Evolutionary conservation across 163 green algal species (phyloP).

Genomic region (Scenedesmus sp.): DNA sequence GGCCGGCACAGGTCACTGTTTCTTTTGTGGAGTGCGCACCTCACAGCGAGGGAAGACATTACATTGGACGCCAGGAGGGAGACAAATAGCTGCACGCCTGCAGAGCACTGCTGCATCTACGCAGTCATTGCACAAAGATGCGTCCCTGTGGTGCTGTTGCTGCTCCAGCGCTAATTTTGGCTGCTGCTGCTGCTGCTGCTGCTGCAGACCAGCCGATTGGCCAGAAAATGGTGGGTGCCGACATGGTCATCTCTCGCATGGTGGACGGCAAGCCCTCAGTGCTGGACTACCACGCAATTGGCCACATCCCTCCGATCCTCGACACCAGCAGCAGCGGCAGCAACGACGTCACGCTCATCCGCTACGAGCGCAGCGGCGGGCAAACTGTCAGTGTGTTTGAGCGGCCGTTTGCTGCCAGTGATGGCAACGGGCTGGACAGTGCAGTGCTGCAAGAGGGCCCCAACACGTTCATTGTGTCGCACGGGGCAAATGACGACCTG

Average conservation of each 20-base stretch:
- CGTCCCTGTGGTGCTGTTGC: not conserved
- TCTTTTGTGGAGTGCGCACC: no score
- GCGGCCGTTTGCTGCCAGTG: not conserved
- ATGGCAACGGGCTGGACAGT: constrained; percentile 5
- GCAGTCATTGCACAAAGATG: no score
- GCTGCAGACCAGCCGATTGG: not conserved
- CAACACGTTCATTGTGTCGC: constrained; percentile 11
- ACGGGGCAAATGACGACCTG: not conserved
- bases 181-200: not conserved
- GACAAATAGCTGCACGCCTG: no score
- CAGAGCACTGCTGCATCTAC: no score
- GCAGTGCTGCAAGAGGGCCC: not conserved
- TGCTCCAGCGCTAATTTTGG: not conserved
- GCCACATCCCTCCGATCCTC: not conserved
- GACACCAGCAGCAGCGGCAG: constrained; percentile 14
- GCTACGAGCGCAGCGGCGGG: not conserved
- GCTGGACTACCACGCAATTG: not conserved
- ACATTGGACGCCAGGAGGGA: no score
- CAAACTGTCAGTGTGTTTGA: constrained; percentile 15
- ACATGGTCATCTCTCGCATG: not conserved
- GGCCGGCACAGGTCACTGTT: no score
- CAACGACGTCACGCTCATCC: not conserved
- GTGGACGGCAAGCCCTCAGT: not conserved
- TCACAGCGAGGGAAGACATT: no score
- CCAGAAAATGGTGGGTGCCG: not conserved